Evolutionary conservation across 176 grass and related monocot genomes (phyloP), one percentile per base, ranked within the genome.

Genomic region (Rhynchospora breviuscula): DNA sequence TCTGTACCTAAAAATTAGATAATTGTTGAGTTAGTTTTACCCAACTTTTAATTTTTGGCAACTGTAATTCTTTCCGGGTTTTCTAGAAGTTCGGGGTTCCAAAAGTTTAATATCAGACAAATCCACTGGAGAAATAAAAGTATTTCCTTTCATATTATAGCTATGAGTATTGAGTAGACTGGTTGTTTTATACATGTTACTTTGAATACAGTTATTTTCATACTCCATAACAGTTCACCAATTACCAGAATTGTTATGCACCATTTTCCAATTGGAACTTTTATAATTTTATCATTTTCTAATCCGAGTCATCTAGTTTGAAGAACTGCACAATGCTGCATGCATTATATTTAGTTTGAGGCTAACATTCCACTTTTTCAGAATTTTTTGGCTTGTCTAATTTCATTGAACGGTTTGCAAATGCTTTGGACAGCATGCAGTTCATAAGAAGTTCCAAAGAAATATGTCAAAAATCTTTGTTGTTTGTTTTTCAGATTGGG

Each of bases 401-500:
- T 59, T 47, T 72, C 18, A 47, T 72, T 8, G n/a, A 72, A 72
- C 17, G 0, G 6, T 22, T 72, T 48, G 68, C 68, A 74, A 51
- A 74, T 52, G 46, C 18, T 19, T 73, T 78, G 31, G 25, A 17
- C 26, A 29, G 26, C 26, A 29, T 29, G 23, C 72, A 78, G 11
- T 22, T 78, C 25, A 57, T 78, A 13, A 33, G 12, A 56, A 78
- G 11, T 22, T 56, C 23, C 13, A 31, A 31, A 52, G 2, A 6
- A 77, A 77, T 2, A 15, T 78, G 8, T 57, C 52, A 78, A 17
- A 17, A 53, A 29, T 75, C n/a, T 78, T 56, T 26, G 54, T 21
- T 33, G 11, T 33, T 57, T 85, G 63, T 63, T 66, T 63, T 79
- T 51, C 78, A 98, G 96, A 95, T 99, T 79, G 97, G 97, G 59